Evolutionary conservation across 2,329 filamentous ascomycete genomes (phyloP), one percentile per base, ranked within the genome.

Genomic region (Byssochlamys sp.): DNA sequence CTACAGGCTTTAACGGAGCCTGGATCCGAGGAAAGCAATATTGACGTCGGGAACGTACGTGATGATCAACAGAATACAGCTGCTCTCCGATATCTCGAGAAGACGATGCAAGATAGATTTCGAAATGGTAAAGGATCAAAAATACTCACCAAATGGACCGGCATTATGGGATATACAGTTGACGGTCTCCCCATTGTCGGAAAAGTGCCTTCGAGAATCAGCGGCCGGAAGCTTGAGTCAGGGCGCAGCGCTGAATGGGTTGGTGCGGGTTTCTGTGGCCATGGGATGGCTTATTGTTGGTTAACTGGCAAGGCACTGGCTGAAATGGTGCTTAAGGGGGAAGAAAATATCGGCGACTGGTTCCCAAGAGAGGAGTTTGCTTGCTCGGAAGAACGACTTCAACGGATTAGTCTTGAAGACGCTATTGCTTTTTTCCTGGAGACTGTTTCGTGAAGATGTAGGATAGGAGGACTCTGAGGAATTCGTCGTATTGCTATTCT

Each of bases 261-360:
- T 2, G 78, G 77, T n/a, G 82, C 80, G 2, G 78, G 81, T 9
- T 87, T 87, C 63, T 84, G 86, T 67, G 85, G 85, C 1, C 83
- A 87, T 68, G 84, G 84, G 0, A 87, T 87, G 85, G 73, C 55
- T 78, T 85, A 80, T 78, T 85, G 66, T 53, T 66, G 64, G 64
- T 61, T 59, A 52, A 60, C 63, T 49, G 69, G 67, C 2, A 65
- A 70, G 52, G 66, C 63, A 1, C 53, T 71, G 45, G 69, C 60
- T 2, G 57, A 60, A 54, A 68, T 67, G 63, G 63, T 73, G 55
- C 59, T 73, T n/a, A 39, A 56, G 26, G 57, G 59, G 26, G 63
- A 66, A 11, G 55, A 67, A 28, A 48, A 59, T 60, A 19, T 66
- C 55, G 25, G 63, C 33, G 50, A 65, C 10, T 64, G 65, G 65